These are phyloP conservation scores for Sporobolomyces roseus DNA, from an alignment of 768 basidiomycete species.

Conservation along the genomic window DNA sequence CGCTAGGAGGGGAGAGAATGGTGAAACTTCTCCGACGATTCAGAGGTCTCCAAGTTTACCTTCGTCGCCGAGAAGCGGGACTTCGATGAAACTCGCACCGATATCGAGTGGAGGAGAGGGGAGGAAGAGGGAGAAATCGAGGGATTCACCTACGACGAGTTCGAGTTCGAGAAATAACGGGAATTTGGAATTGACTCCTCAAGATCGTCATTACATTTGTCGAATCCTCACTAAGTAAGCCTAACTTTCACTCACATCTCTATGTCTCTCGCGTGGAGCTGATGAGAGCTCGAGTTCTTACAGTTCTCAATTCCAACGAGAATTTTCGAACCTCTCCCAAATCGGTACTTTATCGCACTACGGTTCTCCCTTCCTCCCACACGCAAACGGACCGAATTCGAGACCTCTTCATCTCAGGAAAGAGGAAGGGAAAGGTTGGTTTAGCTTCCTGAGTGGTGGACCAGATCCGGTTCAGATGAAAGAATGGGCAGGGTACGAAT, in stretches of 20 bases:
- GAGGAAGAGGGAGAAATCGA: not conserved
- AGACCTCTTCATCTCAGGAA: not conserved
- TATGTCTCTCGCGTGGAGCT: not conserved
- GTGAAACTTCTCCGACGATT: no score
- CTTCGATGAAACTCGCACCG: not conserved
- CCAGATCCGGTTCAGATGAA: not conserved
- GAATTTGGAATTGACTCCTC: conserved; percentile 10
- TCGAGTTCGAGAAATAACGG: not conserved
- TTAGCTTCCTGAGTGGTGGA: conserved; percentile 2
- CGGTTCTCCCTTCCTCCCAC: conserved; percentile 27
- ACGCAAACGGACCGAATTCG: conserved; percentile 38
- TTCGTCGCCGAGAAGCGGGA: not conserved
- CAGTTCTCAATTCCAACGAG: conserved; percentile 38
- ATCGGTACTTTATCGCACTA: conserved; percentile 34
- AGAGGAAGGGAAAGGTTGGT: not conserved
- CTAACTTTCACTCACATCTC: no score
- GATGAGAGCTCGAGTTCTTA: no score
- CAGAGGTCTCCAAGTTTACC: not conserved
- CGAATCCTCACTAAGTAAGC: conserved; percentile 34
- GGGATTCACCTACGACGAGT: not conserved
- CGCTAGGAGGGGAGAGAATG: no score
- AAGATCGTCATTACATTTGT: conserved; percentile 38
- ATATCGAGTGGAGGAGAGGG: no score
- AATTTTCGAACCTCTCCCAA: conserved; percentile 27
- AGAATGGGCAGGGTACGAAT: conserved; percentile 22